phyloP scores from a whole-genome alignment of 1,284 basidiomycete species.

The Fomes fomentarius region DNA sequence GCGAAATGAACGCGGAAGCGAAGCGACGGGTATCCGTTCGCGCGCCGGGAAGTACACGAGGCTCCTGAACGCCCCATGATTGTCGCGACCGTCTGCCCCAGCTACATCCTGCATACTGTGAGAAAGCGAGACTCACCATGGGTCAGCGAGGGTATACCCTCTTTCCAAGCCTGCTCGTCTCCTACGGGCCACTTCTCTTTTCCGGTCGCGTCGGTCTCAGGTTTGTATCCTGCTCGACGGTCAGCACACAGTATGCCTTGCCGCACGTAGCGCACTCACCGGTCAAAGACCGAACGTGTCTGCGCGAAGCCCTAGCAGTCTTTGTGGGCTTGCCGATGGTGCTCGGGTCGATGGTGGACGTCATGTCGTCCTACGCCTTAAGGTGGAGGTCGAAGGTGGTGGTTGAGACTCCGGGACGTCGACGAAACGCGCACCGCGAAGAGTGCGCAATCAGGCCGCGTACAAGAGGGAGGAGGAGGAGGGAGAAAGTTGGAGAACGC shows the following conservation, averaged over 20 bases:
- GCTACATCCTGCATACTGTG: neutral
- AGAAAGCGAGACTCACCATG: conserved; percentile 45
- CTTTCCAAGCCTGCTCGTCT: conserved; percentile 81
- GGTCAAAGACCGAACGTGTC: conserved; percentile 76
- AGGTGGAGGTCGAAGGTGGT: neutral
- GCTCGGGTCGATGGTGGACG: conserved; percentile 62
- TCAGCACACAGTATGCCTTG: conserved; percentile 1
- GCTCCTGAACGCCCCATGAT: conserved; percentile 19
- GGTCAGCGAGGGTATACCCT: conserved; percentile 59
- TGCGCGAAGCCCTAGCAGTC: conserved; percentile 44
- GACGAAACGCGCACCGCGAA: neutral
- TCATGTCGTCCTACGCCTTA: conserved; percentile 35
- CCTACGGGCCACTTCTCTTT: conserved; percentile 87
- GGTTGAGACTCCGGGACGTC: neutral
- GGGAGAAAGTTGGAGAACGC: neutral
- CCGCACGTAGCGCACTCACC: conserved; percentile 42
- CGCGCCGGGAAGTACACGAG: conserved; percentile 10
- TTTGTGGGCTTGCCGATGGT: conserved; percentile 60
- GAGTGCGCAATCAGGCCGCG: neutral
- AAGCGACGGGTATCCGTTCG: conserved; percentile 1
- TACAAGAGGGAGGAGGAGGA: neutral
- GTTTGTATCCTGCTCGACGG: conserved; percentile 61
- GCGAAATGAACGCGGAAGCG: neutral
- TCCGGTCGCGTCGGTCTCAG: conserved; percentile 72
- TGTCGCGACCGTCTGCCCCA: no score